These are phyloP conservation scores for Vaccinium myrtillus DNA, from an alignment of 148 eudicot genomes.

Conservation along the genomic window DNA sequence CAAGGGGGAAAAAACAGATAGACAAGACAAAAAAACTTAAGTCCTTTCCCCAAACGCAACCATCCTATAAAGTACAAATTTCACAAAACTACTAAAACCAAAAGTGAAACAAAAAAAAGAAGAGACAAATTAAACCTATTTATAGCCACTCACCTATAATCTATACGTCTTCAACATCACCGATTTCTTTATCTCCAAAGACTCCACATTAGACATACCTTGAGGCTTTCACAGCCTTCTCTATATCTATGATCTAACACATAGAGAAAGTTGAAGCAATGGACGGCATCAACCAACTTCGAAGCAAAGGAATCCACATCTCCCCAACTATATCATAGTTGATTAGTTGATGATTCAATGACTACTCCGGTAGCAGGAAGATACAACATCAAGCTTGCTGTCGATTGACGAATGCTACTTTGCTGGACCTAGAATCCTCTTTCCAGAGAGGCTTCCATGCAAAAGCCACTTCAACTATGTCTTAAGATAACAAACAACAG, in stretches of 20 bases:
- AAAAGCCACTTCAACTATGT: constrained; percentile 1
- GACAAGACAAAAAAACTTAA: not conserved
- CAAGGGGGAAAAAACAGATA: not conserved
- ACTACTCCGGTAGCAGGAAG: not conserved
- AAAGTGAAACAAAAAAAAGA: not conserved
- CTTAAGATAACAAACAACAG: not conserved
- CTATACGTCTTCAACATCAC: not conserved
- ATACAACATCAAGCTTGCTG: not conserved
- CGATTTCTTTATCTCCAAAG: not conserved
- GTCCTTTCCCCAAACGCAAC: not conserved
- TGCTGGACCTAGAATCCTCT: not conserved
- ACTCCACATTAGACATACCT: not conserved
- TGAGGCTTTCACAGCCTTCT: not conserved
- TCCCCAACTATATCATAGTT: not conserved
- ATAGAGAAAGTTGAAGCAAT: not conserved
- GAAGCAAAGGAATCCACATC: not conserved
- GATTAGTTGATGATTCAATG: not conserved
- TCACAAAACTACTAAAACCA: not conserved
- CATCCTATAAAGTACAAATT: not conserved
- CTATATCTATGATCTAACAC: not conserved
- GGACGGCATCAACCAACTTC: not conserved
- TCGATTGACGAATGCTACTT: not conserved
- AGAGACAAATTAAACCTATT: not conserved
- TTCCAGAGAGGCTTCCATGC: not conserved
- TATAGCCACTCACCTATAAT: not conserved